phyloP scores from a whole-genome alignment of 2,329 filamentous ascomycete species.

The Aciculosporium take region DNA sequence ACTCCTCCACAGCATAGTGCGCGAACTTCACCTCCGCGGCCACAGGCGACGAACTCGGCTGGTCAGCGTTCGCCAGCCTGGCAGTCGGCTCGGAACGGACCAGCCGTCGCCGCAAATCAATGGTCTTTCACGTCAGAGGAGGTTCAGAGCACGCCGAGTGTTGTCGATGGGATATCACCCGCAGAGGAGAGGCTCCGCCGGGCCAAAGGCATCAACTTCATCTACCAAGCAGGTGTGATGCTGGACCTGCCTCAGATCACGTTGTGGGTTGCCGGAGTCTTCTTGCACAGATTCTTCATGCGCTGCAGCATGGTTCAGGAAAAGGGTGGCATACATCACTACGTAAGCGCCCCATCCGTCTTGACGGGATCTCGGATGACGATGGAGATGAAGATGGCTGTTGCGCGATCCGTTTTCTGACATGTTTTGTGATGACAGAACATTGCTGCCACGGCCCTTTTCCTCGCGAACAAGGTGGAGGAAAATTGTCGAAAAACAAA shows the following conservation, averaged over 20 bases:
- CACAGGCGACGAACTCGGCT: constrained; percentile 28
- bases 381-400: not conserved
- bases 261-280: constrained; percentile 79
- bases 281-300: constrained; percentile 96
- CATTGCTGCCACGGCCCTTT: constrained; percentile 80
- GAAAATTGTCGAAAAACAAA: constrained; percentile 95
- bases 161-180: constrained; percentile 64
- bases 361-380: not conserved
- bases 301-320: constrained; percentile 65
- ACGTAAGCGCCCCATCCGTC: constrained; percentile 41
- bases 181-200: constrained; percentile 68
- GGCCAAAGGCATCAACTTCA: constrained; percentile 91
- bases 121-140: constrained; percentile 86
- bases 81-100: constrained; percentile 23
- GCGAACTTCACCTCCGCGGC: constrained; percentile 39
- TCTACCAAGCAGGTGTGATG: constrained; percentile 84
- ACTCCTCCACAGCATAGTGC: constrained; percentile 44
- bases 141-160: constrained; percentile 66
- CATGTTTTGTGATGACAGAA: constrained; percentile 31
- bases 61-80: constrained; percentile 28
- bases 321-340: constrained; percentile 73
- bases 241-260: constrained; percentile 87
- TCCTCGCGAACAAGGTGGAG: constrained; percentile 92
- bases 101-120: constrained; percentile 39
- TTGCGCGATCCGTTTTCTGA: not conserved